Evolutionary conservation across 2,329 filamentous ascomycete species (phyloP), one percentile per base, ranked within the genome.

Genomic region (Aureobasidium sp.): DNA sequence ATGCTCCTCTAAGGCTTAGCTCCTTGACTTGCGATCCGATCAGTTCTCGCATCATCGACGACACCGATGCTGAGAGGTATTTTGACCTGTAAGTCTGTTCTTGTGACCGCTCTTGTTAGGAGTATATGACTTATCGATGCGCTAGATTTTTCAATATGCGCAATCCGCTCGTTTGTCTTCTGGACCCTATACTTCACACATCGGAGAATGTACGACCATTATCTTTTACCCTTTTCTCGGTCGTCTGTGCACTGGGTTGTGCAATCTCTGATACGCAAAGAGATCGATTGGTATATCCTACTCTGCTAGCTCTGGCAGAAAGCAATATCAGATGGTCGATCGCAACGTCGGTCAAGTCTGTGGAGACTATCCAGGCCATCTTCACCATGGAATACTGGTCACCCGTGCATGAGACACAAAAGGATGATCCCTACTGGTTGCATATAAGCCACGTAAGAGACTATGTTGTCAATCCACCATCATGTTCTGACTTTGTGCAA

Each of bases 281-380:
- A 45, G 54, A 58, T 15, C 17, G 42, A 15, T 15, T 37, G 11
- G 37, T 58, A 19, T 58, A 58, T 15, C 54, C 54, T 27, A 24
- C 40, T 47, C 42, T 58, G 6, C 29, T 47, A 33, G 54, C 42
- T 15, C 19, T 58, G 37, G 54, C 54, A 12, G 40, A 58, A 8
- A 35, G 40, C 15, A 58, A 58, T 31, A 58, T 58, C 42, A 58
- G 31, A 37, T 58, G 54, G 54, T 58, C 54, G 27, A 58, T 58
- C 27, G 54, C 54, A 37, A 27, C 31, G 15, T 58, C 54, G n/a
- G 54, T 58, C 5, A 58, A 58, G 27, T 58, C 54, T 2, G 42
- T 58, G 6, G 54, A 58, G 19, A 58, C 54, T 7, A 37, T 58
- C 1, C 54, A 58, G 3, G 54, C 54, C 0, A 45, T 58, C 15